Evolutionary conservation across 371 early-diverging fungal species (phyloP), one percentile per base, ranked within the genome.

Genomic region (Conidiobolus coronatus): DNA sequence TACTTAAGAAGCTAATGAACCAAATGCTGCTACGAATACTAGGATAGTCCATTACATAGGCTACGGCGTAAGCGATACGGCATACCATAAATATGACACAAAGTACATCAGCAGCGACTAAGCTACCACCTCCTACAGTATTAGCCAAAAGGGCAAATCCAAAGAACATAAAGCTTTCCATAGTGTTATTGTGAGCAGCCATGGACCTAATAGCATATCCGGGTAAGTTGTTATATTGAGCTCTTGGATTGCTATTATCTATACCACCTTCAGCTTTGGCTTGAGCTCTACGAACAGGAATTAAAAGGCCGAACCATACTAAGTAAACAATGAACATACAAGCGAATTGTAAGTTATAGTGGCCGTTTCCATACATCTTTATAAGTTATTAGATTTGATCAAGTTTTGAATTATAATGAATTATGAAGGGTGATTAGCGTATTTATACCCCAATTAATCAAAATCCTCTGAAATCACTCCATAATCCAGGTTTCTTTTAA

Each of bases 111-210:
- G 37, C 48, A 39, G 24, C 40, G 6, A 29, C n/a, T 7, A 9
- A 2, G 20, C 36, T 40, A 12, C 24, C 22, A 15, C 23, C 18
- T 1, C 36, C 23, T 2, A 39, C 4, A n/a, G 19, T 23, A 14
- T 47, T 47, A 11, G 39, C 37, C 2, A 47, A 5, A 3, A 47
- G 14, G 13, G 39, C 38, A 22, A 47, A 47, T 6, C 40, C 37
- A 23, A 47, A 47, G 22, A 36, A 47, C 14, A 47, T 37, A 22
- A 47, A 47, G 9, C 48, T 37, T 47, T 47, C 48, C 21, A 39
- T 15, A 6, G 29, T 37, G 14, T 47, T 47, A 40, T 17, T 47
- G 15, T 47, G 48, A 19, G 48, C 48, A 37, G 14, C 19, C 15
- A 40, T 13, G 3, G 48, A 39, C n/a, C 48, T 39, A 1, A 21